phyloP scores from a whole-genome alignment of 768 basidiomycete genomes.

The Crepidotus variabilis region DNA sequence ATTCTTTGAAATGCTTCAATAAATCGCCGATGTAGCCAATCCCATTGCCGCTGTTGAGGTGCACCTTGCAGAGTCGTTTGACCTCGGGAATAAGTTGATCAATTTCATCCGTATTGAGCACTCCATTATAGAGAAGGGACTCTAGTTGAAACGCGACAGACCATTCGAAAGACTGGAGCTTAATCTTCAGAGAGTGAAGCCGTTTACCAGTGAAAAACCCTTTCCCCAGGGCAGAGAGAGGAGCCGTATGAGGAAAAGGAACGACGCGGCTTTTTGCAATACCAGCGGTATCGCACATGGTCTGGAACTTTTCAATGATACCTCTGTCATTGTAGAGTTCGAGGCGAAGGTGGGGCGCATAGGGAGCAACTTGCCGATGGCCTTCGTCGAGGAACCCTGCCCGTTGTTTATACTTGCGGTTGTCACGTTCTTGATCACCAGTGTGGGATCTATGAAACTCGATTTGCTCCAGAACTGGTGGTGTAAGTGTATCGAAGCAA shows the following conservation, averaged over 20 bases:
- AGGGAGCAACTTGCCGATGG: conserved; percentile 61
- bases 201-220: conserved; percentile 48
- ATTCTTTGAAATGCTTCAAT: conserved; percentile 52
- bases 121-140: conserved; percentile 57
- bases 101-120: conserved; percentile 60
- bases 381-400: conserved; percentile 54
- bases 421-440: conserved; percentile 34
- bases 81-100: conserved; percentile 40
- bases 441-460: conserved; percentile 51
- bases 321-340: conserved; percentile 49
- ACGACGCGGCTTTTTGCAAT: conserved; percentile 31
- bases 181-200: conserved; percentile 41
- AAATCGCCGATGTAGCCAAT: conserved; percentile 37
- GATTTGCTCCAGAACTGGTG: conserved; percentile 60
- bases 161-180: conserved; percentile 53
- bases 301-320: conserved; percentile 44
- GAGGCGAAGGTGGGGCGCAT: conserved; percentile 68
- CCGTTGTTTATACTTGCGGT: conserved; percentile 50
- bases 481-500: conserved; percentile 63
- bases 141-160: conserved; percentile 75
- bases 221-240: conserved; percentile 46
- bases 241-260: conserved; percentile 24
- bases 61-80: conserved; percentile 30
- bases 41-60: conserved; percentile 15
- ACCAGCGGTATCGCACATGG: conserved; percentile 50